These are phyloP conservation scores for Boletus vermiculosoides DNA, from an alignment of 768 basidiomycete genomes.

Conservation along the genomic window DNA sequence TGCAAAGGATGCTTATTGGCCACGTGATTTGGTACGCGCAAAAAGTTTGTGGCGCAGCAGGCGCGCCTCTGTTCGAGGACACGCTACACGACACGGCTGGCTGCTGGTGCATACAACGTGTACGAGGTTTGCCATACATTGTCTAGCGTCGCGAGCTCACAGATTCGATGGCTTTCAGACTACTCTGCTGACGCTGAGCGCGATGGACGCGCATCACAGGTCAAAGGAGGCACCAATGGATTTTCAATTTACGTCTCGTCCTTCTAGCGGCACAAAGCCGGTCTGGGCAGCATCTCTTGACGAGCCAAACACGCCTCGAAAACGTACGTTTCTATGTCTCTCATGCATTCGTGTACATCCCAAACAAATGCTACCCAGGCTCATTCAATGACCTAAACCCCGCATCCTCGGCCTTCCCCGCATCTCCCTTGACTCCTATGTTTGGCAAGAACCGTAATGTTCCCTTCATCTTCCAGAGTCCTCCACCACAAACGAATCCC, in stretches of 20 bases:
- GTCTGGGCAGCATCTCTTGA: conserved; percentile 52
- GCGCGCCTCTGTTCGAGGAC: conserved; percentile 13
- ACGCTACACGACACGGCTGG: conserved; percentile 4
- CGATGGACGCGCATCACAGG: conserved; percentile 37
- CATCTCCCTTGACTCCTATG: conserved; percentile 41
- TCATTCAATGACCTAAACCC: conserved; percentile 44
- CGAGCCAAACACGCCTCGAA: conserved; percentile 55
- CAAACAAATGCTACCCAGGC: conserved; percentile 38
- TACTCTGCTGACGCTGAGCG: not conserved
- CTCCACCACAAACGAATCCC: conserved; percentile 42
- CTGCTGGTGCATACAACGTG: conserved; percentile 5
- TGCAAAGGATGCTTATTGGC: conserved; percentile 3
- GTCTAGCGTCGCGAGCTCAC: not conserved
- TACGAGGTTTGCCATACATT: conserved; percentile 12
- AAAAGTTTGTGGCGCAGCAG: conserved; percentile 11
- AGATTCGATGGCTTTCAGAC: not conserved
- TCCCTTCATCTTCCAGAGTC: conserved; percentile 70
- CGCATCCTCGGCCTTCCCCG: conserved; percentile 35
- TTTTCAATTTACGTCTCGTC: conserved; percentile 78
- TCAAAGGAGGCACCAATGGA: conserved; percentile 88
- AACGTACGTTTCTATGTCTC: conserved; percentile 56
- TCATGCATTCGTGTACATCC: conserved; percentile 10
- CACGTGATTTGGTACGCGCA: conserved; percentile 27
- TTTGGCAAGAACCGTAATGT: conserved; percentile 67
- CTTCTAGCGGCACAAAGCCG: conserved; percentile 48